Evolutionary conservation across 192 early-diverging fungal species (phyloP), one percentile per base, ranked within the genome.

Genomic region (Kappamyces sp.): DNA sequence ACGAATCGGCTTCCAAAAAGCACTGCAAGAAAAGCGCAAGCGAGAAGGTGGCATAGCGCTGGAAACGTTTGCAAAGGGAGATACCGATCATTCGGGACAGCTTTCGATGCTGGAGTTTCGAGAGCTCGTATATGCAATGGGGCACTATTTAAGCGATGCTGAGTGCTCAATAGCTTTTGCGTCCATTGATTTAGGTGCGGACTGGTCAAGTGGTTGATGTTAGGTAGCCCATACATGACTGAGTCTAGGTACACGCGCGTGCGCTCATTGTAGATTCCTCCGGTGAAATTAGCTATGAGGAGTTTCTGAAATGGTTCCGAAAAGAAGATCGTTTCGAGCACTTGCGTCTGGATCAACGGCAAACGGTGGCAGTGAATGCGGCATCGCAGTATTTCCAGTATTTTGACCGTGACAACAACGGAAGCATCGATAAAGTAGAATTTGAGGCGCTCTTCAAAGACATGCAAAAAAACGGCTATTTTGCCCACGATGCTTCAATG

Each of bases 261-360:
- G 22, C 22, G 22, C 22, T 94, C 69, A 79, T 92, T 42, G 80
- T 88, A 60, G 53, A 54, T 29, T 30, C 31, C 37, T 37, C 53
- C 5, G 52, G 52, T 1, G 42, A 34, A 29, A 63, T 63, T n/a
- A 30, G 34, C n/a, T 55, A 45, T 30, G 43, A 51, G 8, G 47
- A 63, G 1, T 63, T 63, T 34, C 47, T 54, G 1, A 45, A 39
- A 3, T 63, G 62, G 62, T 63, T 39, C 42, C 22, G 38, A n/a
- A 39, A 33, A n/a, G 62, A 63, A n/a, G 35, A 54, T 9, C 52
- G 62, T 31, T 63, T 63, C 32, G 31, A 63, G 35, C 29, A 37
- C 5, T 35, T 63, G 45, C 62, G 39, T 15, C 4, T 49, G 5
- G 35, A 32, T 8, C 22, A 31, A 22, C 11, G 46, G 12, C 52